A percentile compares a stretch with the other conserved stretches of the same genome.
These are phyloP conservation scores for Leavenworthia alabamica DNA, from an alignment of 345 rosid genomes.

Conservation along the genomic window DNA sequence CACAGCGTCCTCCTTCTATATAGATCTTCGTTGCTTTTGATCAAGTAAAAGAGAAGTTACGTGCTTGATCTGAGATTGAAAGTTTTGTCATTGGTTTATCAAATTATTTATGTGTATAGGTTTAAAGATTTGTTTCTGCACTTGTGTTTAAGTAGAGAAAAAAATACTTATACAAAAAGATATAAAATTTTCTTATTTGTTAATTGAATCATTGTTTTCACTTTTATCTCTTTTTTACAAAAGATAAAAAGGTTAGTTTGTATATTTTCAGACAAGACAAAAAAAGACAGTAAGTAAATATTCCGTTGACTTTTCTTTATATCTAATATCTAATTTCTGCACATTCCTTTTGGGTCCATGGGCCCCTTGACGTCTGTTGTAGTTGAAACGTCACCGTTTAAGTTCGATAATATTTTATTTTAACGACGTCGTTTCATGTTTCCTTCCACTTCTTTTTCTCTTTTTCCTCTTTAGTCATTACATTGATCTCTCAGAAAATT, in stretches of 20 bases:
- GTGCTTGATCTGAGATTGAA: not conserved
- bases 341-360: not conserved
- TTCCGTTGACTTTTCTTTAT: conserved; percentile 8
- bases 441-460: conserved; percentile 15
- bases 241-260: too few relatives aligned
- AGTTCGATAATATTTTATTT: too few relatives aligned
- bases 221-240: too few relatives aligned
- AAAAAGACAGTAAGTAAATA: not conserved
- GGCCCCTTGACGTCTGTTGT: conserved; percentile 11
- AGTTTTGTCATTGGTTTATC: conserved; percentile 25
- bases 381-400: conserved; percentile 22
- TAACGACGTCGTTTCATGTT: conserved; percentile 17
- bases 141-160: conserved; percentile 16
- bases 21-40: conserved; percentile 21
- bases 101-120: conserved; percentile 22
- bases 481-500: not conserved
- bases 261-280: not conserved
- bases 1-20: conserved; percentile 18
- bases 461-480: conserved; percentile 11
- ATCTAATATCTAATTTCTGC: not conserved
- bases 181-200: too few relatives aligned
- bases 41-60: conserved; percentile 8
- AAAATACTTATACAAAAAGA: conserved; percentile 6
- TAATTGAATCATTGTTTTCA: too few relatives aligned
- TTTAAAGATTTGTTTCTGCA: conserved; percentile 18